These are phyloP conservation scores for Kickxella alabastrina DNA, from an alignment of 192 early-diverging fungal genomes.

Conservation along the genomic window DNA sequence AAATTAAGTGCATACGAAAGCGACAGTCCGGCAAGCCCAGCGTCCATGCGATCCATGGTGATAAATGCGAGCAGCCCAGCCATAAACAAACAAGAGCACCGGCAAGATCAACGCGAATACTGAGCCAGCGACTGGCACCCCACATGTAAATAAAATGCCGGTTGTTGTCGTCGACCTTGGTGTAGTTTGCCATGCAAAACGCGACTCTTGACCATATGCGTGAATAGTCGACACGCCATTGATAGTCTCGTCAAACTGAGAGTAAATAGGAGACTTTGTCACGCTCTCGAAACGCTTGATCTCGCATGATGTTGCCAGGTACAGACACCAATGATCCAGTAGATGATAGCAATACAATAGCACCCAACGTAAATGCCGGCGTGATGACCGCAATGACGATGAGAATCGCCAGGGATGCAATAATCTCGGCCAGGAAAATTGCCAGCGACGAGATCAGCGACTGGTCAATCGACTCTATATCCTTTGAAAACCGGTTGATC, in stretches of 20 bases:
- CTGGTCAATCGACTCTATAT: constrained; percentile 70
- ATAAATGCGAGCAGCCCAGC: constrained; percentile 5
- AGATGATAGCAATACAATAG: constrained; percentile 56
- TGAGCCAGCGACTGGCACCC: constrained; percentile 64
- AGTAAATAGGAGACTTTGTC: constrained; percentile 69
- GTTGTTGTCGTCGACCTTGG: constrained; percentile 66
- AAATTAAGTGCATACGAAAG: constrained; percentile 79
- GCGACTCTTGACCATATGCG: constrained; percentile 72
- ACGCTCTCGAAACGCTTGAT: constrained; percentile 78
- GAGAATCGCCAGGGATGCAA: constrained; percentile 55
- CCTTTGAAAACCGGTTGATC: constrained; percentile 84
- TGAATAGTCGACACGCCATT: constrained; percentile 76
- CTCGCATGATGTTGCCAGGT: constrained; percentile 71
- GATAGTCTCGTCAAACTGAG: constrained; percentile 71
- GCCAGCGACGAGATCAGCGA: constrained; percentile 56
- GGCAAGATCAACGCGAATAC: constrained; percentile 65
- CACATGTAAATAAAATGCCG: constrained; percentile 66
- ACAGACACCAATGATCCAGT: constrained; percentile 64
- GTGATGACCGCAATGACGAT: constrained; percentile 58
- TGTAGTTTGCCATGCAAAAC: constrained; percentile 63
- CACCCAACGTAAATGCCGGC: constrained; percentile 69
- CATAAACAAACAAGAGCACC: constrained; percentile 34
- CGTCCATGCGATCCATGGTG: constrained; percentile 34
- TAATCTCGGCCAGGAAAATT: constrained; percentile 57
- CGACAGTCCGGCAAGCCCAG: too few relatives aligned